phyloP scores from a whole-genome alignment of 208 protist species.

The Crithidia fasciculata region DNA sequence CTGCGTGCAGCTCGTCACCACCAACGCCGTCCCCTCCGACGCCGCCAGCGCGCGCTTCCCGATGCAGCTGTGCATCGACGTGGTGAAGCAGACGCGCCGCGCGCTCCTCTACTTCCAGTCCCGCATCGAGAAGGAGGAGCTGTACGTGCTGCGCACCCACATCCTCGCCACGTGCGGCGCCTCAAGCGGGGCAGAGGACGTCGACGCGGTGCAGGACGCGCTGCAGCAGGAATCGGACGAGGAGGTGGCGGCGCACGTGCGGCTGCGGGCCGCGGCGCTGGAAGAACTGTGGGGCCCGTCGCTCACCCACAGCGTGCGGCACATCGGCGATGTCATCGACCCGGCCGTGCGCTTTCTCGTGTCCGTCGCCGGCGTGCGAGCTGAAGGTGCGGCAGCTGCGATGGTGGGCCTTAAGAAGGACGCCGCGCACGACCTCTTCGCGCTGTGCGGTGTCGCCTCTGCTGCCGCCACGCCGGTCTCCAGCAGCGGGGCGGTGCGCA shows the following conservation, averaged over 20 bases:
- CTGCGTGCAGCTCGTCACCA: constrained; percentile 57
- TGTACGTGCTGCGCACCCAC: constrained; percentile 14
- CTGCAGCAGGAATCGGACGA: constrained; percentile 17
- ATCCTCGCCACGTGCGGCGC: constrained; percentile 3
- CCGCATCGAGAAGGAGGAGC: constrained; percentile 43
- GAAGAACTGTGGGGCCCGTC: constrained; percentile 54
- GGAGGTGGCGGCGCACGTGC: constrained; percentile 28
- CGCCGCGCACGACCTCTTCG: constrained; percentile 53
- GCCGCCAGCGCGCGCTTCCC: constrained; percentile 61
- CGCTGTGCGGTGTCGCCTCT: constrained; percentile 26
- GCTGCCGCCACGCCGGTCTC: constrained; percentile 7
- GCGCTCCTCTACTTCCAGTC: constrained; percentile 56
- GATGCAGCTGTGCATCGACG: constrained; percentile 71
- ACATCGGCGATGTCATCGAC: constrained; percentile 54
- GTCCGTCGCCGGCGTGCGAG: constrained; percentile 44
- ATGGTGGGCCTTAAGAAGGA: constrained; percentile 60
- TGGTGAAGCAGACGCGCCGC: constrained; percentile 68
- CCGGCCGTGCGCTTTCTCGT: constrained; percentile 62
- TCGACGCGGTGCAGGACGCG: constrained; percentile 19
- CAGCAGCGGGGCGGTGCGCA: background rate
- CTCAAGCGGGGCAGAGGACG: background rate
- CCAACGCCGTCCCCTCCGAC: constrained; percentile 52
- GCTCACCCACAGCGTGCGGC: constrained; percentile 50
- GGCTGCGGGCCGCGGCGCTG: constrained; percentile 41
- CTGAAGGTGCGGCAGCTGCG: constrained; percentile 44